A percentile compares a stretch with the other conserved stretches of the same genome.
Evolutionary conservation across 345 rosid genomes (phyloP).

Genomic region (Lepidium sativum): DNA sequence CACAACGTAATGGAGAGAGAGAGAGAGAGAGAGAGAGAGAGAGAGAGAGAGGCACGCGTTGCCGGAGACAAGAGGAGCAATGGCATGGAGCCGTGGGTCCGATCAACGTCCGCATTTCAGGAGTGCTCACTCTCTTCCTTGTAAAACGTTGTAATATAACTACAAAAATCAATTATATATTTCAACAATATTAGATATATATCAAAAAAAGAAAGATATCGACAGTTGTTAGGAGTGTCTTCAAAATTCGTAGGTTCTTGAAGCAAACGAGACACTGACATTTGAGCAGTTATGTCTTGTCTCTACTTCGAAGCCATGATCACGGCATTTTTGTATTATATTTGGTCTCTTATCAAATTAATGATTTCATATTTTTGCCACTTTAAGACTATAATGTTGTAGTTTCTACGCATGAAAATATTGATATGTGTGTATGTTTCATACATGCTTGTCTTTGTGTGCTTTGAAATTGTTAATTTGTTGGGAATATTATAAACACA

Average conservation of each 20-base stretch:
- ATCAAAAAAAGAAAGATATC: not conserved
- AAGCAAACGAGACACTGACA: constrained; percentile 18
- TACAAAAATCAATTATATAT: not conserved
- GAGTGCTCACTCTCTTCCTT: constrained; percentile 28
- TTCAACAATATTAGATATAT: not conserved
- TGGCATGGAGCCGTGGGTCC: constrained; percentile 75
- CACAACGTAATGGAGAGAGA: constrained; percentile 14
- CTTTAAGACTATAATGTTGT: not conserved
- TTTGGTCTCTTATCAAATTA: not conserved
- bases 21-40: too few relatives aligned
- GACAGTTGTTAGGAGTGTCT: constrained; percentile 9
- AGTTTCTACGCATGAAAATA: not conserved
- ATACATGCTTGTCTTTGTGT: not conserved
- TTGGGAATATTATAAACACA: not conserved
- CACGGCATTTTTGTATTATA: not conserved
- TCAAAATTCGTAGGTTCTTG: constrained; percentile 18
- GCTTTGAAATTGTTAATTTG: not conserved
- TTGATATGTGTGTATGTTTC: not conserved
- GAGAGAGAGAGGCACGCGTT: constrained; percentile 72
- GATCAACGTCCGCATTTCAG: constrained; percentile 16
- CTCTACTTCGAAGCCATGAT: constrained; percentile 5
- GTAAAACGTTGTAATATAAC: constrained; percentile 5
- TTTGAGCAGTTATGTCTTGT: constrained; percentile 24
- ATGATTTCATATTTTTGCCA: not conserved
- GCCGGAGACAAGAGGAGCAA: constrained; percentile 70